Evolutionary conservation across 371 early-diverging fungal species (phyloP), one percentile per base, ranked within the genome.

Genomic region (Mortierella sp.): DNA sequence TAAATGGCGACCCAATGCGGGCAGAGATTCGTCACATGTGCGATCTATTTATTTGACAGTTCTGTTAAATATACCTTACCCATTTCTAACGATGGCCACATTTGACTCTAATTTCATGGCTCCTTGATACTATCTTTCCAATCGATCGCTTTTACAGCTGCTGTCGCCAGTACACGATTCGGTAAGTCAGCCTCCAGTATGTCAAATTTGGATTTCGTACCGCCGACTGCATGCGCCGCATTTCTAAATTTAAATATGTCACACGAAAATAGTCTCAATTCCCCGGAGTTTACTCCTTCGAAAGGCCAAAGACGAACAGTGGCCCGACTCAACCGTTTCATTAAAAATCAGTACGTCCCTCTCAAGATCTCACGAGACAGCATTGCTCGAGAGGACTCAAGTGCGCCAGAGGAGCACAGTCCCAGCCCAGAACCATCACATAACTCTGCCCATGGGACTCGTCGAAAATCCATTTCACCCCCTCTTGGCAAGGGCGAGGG

Each of bases 281-380:
- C 86, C 9, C 73, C 55, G 7, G 66, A 82, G 49, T 92, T 90
- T 61, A 69, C 72, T 35, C 64, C 82, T 13, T 83, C 87, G 19
- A 93, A 94, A 76, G 86, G 90, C 9, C 94, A 94, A 69, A 85
- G 90, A 54, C 91, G 93, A 61, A 83, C 91, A 6, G 62, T 93
- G 0, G 84, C 84, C 61, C 90, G 89, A 68, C 75, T 89, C 35
- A 86, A 88, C 65, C 86, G 88, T 26, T 90, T 74, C 68, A 66
- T 91, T 37, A 85, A 85, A 51, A 73, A 79, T 40, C 68, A 79
- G 43, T 79, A 79, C 40, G 64, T 70, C 6, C 80, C 80, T 28
- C 67, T 68, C 45, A 73, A 73, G 49, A 73, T 73, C 56, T 67
- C 70, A 4, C 63, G 70, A 13, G 76, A 70, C 26, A 75, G 76